Percentiles rank a stretch among this genome's conserved stretches.
phyloP scores from a whole-genome alignment of 2,329 filamentous ascomycete genomes.

The Amylocarpus encephaloides region DNA sequence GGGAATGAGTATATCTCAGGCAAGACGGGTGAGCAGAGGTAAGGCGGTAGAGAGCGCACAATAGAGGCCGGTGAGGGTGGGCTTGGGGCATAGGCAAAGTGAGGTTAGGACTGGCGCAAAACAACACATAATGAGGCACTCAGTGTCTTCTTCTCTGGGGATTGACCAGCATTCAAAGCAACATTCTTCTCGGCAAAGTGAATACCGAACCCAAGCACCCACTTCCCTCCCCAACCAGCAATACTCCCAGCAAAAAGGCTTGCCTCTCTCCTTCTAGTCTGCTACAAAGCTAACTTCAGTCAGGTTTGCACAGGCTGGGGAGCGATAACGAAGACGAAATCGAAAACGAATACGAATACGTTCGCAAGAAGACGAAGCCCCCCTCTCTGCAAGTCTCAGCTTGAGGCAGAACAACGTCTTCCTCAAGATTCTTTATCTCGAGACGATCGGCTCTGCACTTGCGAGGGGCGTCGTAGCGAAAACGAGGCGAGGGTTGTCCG shows the following conservation, averaged over 20 bases:
- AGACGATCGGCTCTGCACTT: conserved; percentile 33
- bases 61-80: too few species aligned
- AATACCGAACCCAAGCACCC: conserved; percentile 7
- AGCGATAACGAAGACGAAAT: conserved; percentile 18
- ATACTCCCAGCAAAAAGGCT: conserved; percentile 16
- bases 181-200: too few species aligned
- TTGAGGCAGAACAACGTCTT: conserved; percentile 17
- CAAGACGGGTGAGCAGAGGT: too few species aligned
- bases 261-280: conserved; percentile 11
- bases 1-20: too few species aligned
- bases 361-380: conserved; percentile 15
- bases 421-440: conserved; percentile 29
- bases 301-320: conserved; percentile 15
- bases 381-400: conserved; percentile 10
- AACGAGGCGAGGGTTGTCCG: conserved; percentile 34
- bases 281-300: conserved; percentile 20
- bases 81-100: too few species aligned
- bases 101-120: too few species aligned
- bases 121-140: too few species aligned
- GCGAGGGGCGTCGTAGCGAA: conserved; percentile 26
- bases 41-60: too few species aligned
- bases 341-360: conserved; percentile 19
- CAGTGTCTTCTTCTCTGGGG: too few species aligned
- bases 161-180: too few species aligned
- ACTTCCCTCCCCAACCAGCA: conserved; percentile 19